Conservation (phyloP, 2,329 filamentous ascomycete genomes). For the Dryadomyces quercivorus region DNA sequence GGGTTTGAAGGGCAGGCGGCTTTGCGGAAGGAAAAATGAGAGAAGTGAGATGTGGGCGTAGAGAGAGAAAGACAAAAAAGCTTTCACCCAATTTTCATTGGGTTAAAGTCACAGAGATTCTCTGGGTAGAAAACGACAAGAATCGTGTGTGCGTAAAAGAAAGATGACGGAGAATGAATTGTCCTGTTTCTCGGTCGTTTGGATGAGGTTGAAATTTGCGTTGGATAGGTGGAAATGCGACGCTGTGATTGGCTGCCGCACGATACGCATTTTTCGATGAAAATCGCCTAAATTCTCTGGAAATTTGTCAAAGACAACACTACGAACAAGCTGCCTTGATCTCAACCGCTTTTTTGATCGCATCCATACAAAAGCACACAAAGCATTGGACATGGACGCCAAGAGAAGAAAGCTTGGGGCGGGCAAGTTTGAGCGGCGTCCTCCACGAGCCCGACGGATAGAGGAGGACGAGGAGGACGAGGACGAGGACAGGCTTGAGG, state of each 20-base stretch:
- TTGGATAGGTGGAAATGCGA: neutral
- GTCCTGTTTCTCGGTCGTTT: neutral
- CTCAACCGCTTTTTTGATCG: too few relatives aligned
- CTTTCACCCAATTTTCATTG: too few relatives aligned
- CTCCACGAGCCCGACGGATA: slow-evolving; percentile 20
- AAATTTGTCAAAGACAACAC: neutral
- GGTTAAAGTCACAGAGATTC: neutral
- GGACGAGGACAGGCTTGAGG: neutral
- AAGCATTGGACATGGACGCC: slow-evolving; percentile 22
- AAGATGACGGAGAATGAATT: neutral
- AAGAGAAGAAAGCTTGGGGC: slow-evolving; percentile 29
- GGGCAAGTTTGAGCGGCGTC: slow-evolving; percentile 27
- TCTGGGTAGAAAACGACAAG: neutral
- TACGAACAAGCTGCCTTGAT: too few relatives aligned
- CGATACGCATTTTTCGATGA: neutral
- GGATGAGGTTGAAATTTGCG: neutral
- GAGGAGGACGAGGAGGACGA: neutral
- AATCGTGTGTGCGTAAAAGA: too few relatives aligned
- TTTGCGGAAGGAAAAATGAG: neutral
- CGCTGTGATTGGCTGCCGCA: neutral
- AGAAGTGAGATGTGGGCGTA: neutral
- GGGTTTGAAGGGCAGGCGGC: neutral
- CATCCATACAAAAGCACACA: too few relatives aligned
- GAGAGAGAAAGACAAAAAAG: neutral
- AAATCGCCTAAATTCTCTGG: neutral